Base-by-base conservation (phyloP, 1,139 yeast genomes). In the Torulaspora pretoriensis region DNA sequence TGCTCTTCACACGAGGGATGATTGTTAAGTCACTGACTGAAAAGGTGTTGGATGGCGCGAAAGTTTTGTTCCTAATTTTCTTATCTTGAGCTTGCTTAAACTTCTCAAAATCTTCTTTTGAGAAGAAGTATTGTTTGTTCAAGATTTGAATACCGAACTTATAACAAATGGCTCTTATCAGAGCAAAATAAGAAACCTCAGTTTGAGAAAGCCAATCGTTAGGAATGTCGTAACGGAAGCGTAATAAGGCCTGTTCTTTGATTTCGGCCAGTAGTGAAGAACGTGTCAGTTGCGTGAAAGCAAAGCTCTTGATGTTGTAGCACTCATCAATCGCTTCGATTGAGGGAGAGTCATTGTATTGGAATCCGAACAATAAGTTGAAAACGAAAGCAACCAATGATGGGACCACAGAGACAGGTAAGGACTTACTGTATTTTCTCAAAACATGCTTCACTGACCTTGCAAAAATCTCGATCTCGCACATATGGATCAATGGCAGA, bases 81-180 rank as follows among this genome's bases (percentile, higher is more conserved):
- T 71, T 73, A 49, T 68, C 71, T 56, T 69, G 72, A 49, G 66
- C 66, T 22, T 58, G 61, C 46, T 60, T 62, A 33, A 54, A 69
- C 6, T 57, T 56, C 38, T 73, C 78, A 49, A 75, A 72, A 23
- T 68, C 68, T 40, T 72, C 77, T 43, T 63, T 61, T 33, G 78
- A 72, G 54, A 65, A 69, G 52, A 54, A 64, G 49, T 69, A 69
- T 9, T 63, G 60, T 49, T 66, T 68, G 48, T 66, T 63, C 16
- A 71, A 69, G 87, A 96, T 83, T 70, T 92, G 98, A 47, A 92
- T 78, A 68, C 98, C 98, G 55, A 82, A 78, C 67, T 85, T 83
- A 45, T 73, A 60, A 12, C 96, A 81, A 50, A 89, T 73, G 52
- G 83, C 88, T 68, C 92, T 79, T 61, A 87, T 71, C 44, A 88